Conservation (phyloP, 257 asterid genomes). For the Marsdenia floribunda region DNA sequence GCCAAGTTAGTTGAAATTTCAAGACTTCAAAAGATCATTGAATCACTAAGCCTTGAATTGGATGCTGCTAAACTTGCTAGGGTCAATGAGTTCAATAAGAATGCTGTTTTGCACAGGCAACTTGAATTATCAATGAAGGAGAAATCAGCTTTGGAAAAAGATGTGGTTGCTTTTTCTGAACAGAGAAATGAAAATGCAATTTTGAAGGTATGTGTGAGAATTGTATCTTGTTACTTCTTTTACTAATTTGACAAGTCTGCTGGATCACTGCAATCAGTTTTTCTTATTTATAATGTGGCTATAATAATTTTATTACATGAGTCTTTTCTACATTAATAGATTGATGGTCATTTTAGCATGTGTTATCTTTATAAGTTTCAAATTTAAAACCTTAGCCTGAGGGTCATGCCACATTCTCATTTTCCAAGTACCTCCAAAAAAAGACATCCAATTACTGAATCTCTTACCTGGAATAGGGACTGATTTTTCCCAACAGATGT, state of each 20-base stretch:
- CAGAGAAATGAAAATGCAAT: conserved; percentile 66
- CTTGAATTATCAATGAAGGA: conserved; percentile 67
- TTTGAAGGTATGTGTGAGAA: conserved; percentile 52
- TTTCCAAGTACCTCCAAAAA: not conserved
- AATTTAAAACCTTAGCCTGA: not conserved
- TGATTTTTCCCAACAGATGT: not conserved
- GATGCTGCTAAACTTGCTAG: conserved; percentile 91
- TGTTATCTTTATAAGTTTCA: not conserved
- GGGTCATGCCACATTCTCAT: not conserved
- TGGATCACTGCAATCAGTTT: not conserved
- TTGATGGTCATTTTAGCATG: not conserved
- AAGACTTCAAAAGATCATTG: conserved; percentile 83
- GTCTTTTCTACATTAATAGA: not conserved
- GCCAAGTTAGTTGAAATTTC: conserved; percentile 70
- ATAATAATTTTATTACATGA: not conserved
- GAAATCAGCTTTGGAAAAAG: conserved; percentile 72
- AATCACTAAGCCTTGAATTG: conserved; percentile 69
- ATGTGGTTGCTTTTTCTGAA: conserved; percentile 46
- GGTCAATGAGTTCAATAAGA: conserved; percentile 86
- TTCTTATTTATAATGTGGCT: not conserved
- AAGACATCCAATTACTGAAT: not conserved
- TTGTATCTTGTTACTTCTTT: conserved; percentile 1
- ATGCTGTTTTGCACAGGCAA: conserved; percentile 60
- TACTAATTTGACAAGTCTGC: not conserved
- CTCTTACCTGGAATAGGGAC: not conserved